Evolutionary conservation across 345 rosid genomes (phyloP).

Genomic region (Linum usitatissimum): DNA sequence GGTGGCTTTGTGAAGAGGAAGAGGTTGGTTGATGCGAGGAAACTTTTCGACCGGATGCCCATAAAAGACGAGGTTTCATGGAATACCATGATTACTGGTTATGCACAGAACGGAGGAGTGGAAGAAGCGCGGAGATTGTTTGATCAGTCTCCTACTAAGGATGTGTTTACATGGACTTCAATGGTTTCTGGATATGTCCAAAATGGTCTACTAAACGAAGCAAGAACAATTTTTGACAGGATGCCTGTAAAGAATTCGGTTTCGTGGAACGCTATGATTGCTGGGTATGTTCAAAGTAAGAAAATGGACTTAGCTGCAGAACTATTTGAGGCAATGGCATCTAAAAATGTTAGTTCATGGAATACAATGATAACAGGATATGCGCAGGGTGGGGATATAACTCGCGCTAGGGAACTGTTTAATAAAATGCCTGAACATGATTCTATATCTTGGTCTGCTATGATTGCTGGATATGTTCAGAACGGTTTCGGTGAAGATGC

Average conservation of each 20-base stretch:
- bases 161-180: constrained; percentile 58
- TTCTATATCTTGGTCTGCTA: constrained; percentile 5
- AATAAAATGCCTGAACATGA: constrained; percentile 26
- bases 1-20: constrained; percentile 53
- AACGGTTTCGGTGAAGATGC: constrained; percentile 1
- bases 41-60: constrained; percentile 44
- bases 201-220: constrained; percentile 38
- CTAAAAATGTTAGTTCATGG: constrained; percentile 56
- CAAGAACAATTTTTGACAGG: constrained; percentile 46
- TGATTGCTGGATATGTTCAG: constrained; percentile 3
- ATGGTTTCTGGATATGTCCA: constrained; percentile 68
- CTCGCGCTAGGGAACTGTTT: constrained; percentile 44
- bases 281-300: constrained; percentile 52
- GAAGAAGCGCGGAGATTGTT: constrained; percentile 43
- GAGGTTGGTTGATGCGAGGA: constrained; percentile 36
- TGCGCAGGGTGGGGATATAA: constrained; percentile 40
- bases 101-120: constrained; percentile 43
- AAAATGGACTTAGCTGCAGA: constrained; percentile 32
- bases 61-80: constrained; percentile 51
- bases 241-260: constrained; percentile 41
- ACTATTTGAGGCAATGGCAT: constrained; percentile 44
- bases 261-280: constrained; percentile 66
- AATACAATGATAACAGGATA: constrained; percentile 68
- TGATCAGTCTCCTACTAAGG: constrained; percentile 46
- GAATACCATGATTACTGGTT: constrained; percentile 61